These are phyloP conservation scores for Sarcomyxa edulis DNA, from an alignment of 768 basidiomycete genomes.

Conservation along the genomic window DNA sequence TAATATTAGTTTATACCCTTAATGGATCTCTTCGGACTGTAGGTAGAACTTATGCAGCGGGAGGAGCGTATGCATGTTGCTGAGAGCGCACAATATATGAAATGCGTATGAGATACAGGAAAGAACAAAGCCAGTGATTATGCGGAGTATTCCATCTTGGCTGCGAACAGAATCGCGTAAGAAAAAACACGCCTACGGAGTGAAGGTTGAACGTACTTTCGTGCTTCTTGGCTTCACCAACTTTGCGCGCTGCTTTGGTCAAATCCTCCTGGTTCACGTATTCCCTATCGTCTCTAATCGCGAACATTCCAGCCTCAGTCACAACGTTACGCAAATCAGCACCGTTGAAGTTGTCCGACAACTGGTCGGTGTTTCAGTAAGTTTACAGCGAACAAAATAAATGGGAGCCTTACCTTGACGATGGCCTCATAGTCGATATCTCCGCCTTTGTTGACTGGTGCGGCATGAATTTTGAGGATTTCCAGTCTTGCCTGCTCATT, in stretches of 20 bases:
- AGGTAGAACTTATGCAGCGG: too few species aligned
- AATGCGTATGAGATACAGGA: too few species aligned
- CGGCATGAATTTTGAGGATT: slow-evolving; percentile 96
- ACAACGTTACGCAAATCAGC: slow-evolving; percentile 95
- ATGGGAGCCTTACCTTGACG: slow-evolving; percentile 63
- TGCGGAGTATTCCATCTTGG: slow-evolving; percentile 50
- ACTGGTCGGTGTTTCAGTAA: slow-evolving; percentile 28
- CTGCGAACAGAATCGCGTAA: slow-evolving; percentile 18
- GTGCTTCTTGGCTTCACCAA: slow-evolving; percentile 96
- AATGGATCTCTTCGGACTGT: slow-evolving; percentile 11
- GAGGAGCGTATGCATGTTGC: too few species aligned
- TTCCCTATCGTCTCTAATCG: slow-evolving; percentile 93
- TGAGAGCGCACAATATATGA: too few species aligned
- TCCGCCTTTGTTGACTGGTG: slow-evolving; percentile 88
- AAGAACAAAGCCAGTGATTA: too few species aligned
- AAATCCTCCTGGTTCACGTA: slow-evolving; percentile 93
- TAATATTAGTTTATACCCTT: slow-evolving; percentile 14
- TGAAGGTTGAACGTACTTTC: slow-evolving; percentile 58
- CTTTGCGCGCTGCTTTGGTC: slow-evolving; percentile 93
- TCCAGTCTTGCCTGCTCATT: slow-evolving; percentile 96
- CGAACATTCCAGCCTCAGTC: slow-evolving; percentile 97
- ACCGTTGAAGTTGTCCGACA: slow-evolving; percentile 92
- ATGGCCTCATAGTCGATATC: slow-evolving; percentile 98
- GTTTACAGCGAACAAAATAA: slow-evolving; percentile 2
- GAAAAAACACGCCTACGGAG: slow-evolving; percentile 1